phyloP scores from a whole-genome alignment of 305 asterid genomes.

The Fraxinus paxiana region DNA sequence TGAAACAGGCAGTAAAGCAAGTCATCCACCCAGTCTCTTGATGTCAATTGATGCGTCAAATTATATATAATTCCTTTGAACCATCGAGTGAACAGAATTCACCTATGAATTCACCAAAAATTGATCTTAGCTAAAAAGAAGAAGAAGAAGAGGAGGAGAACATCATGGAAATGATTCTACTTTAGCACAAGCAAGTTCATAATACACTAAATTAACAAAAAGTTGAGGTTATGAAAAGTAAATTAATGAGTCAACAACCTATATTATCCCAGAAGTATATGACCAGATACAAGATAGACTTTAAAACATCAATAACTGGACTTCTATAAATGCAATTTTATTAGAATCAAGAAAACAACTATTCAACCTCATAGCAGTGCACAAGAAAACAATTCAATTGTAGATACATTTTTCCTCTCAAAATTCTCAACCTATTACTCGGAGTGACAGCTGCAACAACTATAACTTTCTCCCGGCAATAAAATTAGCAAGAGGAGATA shows the following conservation, averaged over 20 bases:
- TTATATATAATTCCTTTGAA: background rate
- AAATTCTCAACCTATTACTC: background rate
- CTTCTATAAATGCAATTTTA: background rate
- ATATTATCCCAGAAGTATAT: background rate
- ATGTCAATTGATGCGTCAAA: slow-evolving; percentile 18
- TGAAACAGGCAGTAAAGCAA: slow-evolving; percentile 49
- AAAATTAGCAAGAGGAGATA: background rate
- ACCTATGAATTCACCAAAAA: background rate
- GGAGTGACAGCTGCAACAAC: background rate
- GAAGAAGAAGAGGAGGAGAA: background rate
- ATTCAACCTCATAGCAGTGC: background rate
- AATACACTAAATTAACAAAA: background rate
- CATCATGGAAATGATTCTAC: background rate
- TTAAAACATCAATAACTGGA: background rate
- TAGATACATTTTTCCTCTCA: background rate
- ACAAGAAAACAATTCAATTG: background rate
- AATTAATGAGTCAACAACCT: background rate
- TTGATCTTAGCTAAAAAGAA: slow-evolving; percentile 1
- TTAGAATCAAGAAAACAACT: background rate
- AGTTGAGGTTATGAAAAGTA: background rate
- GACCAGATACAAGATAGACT: background rate
- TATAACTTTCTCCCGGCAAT: background rate
- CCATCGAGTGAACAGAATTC: background rate
- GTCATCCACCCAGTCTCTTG: slow-evolving; percentile 33
- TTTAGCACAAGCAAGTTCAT: background rate